These are phyloP conservation scores for Saccharomyces uvarum DNA, from an alignment of 1,139 yeast genomes.

Conservation along the genomic window DNA sequence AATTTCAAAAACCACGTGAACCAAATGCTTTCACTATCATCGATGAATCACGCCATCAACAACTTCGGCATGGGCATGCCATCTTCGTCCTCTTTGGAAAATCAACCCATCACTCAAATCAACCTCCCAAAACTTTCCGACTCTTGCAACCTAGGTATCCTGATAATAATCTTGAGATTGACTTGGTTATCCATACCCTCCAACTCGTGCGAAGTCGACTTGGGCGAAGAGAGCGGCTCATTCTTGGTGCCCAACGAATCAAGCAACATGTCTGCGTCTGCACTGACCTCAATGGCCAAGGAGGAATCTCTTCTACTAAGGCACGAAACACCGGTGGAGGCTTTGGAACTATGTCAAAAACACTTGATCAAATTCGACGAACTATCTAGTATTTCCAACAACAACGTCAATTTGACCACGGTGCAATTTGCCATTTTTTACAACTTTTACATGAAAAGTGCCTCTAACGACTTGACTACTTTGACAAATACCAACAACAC, in stretches of 20 bases:
- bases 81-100: constrained; percentile 6
- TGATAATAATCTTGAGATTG: constrained; percentile 42
- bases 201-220: constrained; percentile 29
- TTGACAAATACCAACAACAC: constrained; percentile 13
- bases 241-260: constrained; percentile 10
- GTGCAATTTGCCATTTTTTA: constrained; percentile 45
- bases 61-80: constrained; percentile 3
- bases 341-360: constrained; percentile 25
- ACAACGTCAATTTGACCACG: constrained; percentile 34
- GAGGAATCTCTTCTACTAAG: constrained; percentile 24
- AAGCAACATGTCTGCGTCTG: background rate
- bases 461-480: constrained; percentile 32
- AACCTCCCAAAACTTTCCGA: constrained; percentile 27
- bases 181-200: constrained; percentile 45
- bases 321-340: constrained; percentile 26
- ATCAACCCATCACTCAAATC: constrained; percentile 9
- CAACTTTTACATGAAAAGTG: constrained; percentile 42
- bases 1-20: constrained; percentile 29
- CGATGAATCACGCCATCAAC: constrained; percentile 4
- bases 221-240: constrained; percentile 20
- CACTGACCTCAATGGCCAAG: constrained; percentile 7
- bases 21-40: constrained; percentile 2
- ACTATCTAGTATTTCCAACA: constrained; percentile 30
- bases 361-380: constrained; percentile 30
- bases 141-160: constrained; percentile 35